These are phyloP conservation scores for Fusarium torreyae DNA, from an alignment of 2,329 filamentous ascomycete genomes.

Conservation along the genomic window DNA sequence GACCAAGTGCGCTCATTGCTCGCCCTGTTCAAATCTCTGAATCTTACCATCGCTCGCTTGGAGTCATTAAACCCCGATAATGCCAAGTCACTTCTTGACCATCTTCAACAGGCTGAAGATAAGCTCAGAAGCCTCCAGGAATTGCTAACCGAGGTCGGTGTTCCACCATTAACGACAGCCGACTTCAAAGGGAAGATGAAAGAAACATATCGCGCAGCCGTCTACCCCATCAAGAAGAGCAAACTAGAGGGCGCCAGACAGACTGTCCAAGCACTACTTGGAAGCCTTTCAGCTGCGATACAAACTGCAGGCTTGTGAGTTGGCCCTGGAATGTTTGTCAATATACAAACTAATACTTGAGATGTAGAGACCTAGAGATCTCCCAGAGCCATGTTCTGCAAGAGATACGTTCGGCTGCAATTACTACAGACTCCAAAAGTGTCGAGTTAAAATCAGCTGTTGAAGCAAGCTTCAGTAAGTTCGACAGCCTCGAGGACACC, in stretches of 20 bases:
- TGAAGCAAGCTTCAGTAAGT: not conserved
- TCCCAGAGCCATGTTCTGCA: not conserved
- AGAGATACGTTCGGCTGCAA: not conserved
- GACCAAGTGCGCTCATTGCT: constrained; percentile 1
- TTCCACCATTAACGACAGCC: not conserved
- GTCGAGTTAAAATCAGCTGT: not conserved
- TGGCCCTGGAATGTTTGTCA: too few relatives aligned
- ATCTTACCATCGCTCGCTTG: not conserved
- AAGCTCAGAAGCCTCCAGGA: not conserved
- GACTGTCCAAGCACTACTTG: not conserved
- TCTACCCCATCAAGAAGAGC: constrained; percentile 4
- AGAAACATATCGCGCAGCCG: not conserved
- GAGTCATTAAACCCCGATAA: not conserved
- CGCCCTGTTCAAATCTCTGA: constrained; percentile 7
- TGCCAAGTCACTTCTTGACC: not conserved
- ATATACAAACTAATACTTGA: not conserved
- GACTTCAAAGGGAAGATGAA: constrained; percentile 5
- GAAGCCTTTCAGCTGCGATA: not conserved
- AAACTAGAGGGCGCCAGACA: not conserved
- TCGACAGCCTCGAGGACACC: not conserved
- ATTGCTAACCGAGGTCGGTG: not conserved
- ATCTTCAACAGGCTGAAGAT: not conserved
- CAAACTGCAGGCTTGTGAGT: not conserved
- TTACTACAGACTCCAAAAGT: not conserved
- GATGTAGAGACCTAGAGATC: not conserved